Evolutionary conservation across 495 filamentous ascomycete species (phyloP), one percentile per base, ranked within the genome.

Genomic region (Chaetomium cochliodes): DNA sequence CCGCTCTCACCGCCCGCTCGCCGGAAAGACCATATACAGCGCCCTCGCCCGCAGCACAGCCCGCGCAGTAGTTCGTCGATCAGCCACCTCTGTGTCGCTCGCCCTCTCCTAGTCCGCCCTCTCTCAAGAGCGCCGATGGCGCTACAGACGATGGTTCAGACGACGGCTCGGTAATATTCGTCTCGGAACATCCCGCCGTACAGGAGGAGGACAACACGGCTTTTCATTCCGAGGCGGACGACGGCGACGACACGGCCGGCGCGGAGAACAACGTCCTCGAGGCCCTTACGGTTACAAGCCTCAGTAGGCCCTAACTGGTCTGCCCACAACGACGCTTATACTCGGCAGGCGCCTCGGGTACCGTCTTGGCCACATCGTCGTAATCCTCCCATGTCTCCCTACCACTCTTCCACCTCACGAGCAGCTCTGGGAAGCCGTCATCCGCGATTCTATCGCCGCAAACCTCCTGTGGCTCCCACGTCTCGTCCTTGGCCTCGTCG

Each of bases 351-450:
- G 61, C 65, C 65, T 67, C 51, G 20, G 39, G 11, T 23, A 22
- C 22, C 12, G 50, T 64, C 65, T 58, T 41, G 42, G 56, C 61
- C 37, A 63, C 23, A 25, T 64, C 59, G 6, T 59, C 53, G 65
- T 62, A 63, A 52, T 18, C 33, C 65, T 62, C 59, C 65, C 65
- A 62, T 53, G 65, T 66, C 59, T 62, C 59, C 58, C 64, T 63
- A 20, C 67, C 67, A 58, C 63, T 59, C 58, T 65, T 65, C 67
- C 67, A 63, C 63, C 28, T 67, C 46, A 63, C 59, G 33, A 60
- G 63, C 39, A 69, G 41, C 41, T 69, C 63, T 33, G 42, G 13
- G 30, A 54, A 15, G 25, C 63, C 58, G 58, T 56, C 67, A 33
- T 65, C 53, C 58, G 39, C 62, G 37, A 4, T 59, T 53, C 58